phyloP scores from a whole-genome alignment of 2,329 filamentous ascomycete species.

The Pseudogymnoascus sp. region DNA sequence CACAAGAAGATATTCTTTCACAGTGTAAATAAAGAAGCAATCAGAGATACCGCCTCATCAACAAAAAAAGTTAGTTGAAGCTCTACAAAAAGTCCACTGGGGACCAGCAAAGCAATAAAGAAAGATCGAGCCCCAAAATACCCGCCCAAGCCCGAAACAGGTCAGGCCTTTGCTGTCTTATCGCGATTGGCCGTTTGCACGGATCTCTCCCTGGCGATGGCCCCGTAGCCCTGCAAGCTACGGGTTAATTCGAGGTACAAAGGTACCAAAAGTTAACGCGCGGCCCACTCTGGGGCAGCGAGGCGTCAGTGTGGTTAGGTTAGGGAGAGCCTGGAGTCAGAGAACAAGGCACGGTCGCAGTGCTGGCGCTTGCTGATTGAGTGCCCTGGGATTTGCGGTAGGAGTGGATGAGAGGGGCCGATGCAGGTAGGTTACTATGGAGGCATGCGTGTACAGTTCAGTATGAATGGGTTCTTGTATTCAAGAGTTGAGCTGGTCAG shows the following conservation, averaged over 20 bases:
- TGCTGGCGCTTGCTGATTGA: constrained; percentile 7
- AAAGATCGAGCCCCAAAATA: background rate
- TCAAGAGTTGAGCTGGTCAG: constrained; percentile 1
- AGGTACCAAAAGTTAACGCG: constrained; percentile 3
- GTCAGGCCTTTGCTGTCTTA: constrained; percentile 4
- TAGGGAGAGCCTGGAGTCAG: background rate
- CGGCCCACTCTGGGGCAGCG: background rate
- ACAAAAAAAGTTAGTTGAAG: background rate
- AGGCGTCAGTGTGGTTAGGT: background rate
- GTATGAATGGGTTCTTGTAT: background rate
- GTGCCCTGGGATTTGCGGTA: background rate
- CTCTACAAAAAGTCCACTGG: background rate
- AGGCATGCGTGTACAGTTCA: background rate
- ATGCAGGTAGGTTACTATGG: background rate
- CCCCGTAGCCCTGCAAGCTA: constrained; percentile 1
- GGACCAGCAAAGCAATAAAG: constrained; percentile 4
- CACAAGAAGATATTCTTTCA: background rate
- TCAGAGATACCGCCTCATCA: background rate
- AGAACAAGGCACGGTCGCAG: background rate
- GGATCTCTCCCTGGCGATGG: background rate
- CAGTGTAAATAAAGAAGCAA: background rate
- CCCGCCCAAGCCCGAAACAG: constrained; percentile 6
- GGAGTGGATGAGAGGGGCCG: background rate
- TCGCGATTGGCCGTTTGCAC: constrained; percentile 3
- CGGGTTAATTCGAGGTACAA: background rate